Evolutionary conservation across 495 filamentous ascomycete species (phyloP).

Genomic region (Penicillium soppii): DNA sequence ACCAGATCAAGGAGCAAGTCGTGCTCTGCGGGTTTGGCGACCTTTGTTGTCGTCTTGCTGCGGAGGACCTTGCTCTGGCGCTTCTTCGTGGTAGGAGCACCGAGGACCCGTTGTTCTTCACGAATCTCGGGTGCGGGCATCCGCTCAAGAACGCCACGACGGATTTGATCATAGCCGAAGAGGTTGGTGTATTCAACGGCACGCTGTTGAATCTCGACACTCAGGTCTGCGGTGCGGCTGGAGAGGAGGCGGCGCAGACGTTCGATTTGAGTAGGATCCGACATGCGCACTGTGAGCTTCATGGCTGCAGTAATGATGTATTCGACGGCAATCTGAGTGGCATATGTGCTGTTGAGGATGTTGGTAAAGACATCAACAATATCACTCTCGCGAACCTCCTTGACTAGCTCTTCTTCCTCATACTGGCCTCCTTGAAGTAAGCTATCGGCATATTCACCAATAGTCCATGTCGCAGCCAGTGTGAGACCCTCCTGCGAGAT

Average conservation of each 20-base stretch:
- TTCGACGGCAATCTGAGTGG: slow-evolving; percentile 82
- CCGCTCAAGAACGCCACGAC: slow-evolving; percentile 87
- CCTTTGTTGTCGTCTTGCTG: slow-evolving; percentile 73
- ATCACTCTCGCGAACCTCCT: slow-evolving; percentile 86
- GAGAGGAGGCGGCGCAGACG: slow-evolving; percentile 75
- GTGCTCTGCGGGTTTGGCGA: slow-evolving; percentile 77
- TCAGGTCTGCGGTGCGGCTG: slow-evolving; percentile 74
- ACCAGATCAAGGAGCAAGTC: slow-evolving; percentile 92
- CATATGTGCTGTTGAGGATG: slow-evolving; percentile 91
- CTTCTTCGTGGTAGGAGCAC: slow-evolving; percentile 76
- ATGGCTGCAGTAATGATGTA: slow-evolving; percentile 94
- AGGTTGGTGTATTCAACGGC: slow-evolving; percentile 94
- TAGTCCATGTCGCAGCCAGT: slow-evolving; percentile 94
- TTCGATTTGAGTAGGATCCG: slow-evolving; percentile 79
- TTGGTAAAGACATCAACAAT: slow-evolving; percentile 86
- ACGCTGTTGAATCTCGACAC: slow-evolving; percentile 93
- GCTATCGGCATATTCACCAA: slow-evolving; percentile 93
- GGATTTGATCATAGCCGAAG: slow-evolving; percentile 84
- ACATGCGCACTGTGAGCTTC: slow-evolving; percentile 89
- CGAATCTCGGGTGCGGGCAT: slow-evolving; percentile 98
- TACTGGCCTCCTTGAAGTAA: slow-evolving; percentile 86
- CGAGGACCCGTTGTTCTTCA: slow-evolving; percentile 85
- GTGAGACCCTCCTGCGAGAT: slow-evolving; percentile 96
- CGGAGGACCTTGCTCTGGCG: slow-evolving; percentile 68
- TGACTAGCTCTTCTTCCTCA: slow-evolving; percentile 90